Base-by-base conservation (phyloP, 192 early-diverging fungal species). In the Coemansia sp. region DNA sequence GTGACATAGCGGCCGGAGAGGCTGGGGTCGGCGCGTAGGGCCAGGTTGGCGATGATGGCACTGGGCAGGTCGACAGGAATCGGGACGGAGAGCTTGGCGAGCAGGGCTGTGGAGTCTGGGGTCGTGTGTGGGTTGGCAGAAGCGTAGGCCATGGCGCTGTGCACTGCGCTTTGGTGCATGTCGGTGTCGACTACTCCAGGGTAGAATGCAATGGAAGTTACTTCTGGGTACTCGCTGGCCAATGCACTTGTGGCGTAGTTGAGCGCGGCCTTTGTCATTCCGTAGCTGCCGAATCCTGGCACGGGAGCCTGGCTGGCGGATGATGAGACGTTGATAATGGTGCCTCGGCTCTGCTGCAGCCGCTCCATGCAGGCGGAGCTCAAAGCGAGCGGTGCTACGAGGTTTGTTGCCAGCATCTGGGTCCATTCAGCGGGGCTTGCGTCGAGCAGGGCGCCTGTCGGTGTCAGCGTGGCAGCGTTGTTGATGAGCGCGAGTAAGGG, bases 121-220 rank as follows among this genome's bases (percentile, higher is more conserved):
- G 37, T 10, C 9, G 38, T 26, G 14, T 36, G 48, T n/a, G 26
- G 52, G 29, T 55, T 14, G 14, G 27, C 38, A 14, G 53, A 40
- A 15, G 53, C 53, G 19, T 37, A 70, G 3, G 38, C 17, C 1
- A 26, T 3, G 1, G 63, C 73, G 26, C 48, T 40, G 5, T 44
- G 56, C 18, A 66, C 7, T 0, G 63, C 67, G 35, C 21, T 17
- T 4, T 44, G 11, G 37, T 76, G 62, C 92, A 95, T 94, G 18
- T 81, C 87, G 3, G 92, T 95, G 55, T 90, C 89, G 8, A 95
- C 88, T 12, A 92, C 90, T 58, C 93, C 93, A 6, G 94, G 94
- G 22, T 91, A 87, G 40, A 96, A 58, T 7, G 90, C 84, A 58
- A 94, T 53, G 1, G 84, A 64, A 2, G 83, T 84, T 10, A 94